Evolutionary conservation across 164 flowering plant species (phyloP), one percentile per base, ranked within the genome.

Genomic region (Nelumbo lutea): DNA sequence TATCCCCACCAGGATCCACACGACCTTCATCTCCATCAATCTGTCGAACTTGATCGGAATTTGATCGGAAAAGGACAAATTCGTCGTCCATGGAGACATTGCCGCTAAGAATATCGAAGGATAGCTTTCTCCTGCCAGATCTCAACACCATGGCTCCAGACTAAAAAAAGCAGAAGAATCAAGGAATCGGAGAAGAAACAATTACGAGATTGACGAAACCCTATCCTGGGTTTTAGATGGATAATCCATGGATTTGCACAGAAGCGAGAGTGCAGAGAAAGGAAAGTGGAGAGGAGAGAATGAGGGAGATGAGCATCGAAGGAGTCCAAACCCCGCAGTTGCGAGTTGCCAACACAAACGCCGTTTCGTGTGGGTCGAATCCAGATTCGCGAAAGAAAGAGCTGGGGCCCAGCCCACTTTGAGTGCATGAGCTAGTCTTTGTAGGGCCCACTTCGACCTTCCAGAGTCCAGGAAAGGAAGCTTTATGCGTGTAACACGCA

Each of bases 91-190:
- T 9, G 4, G 62, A 55, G 64, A 8, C 43, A 69, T 56, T 74
- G 58, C 43, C 39, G 75, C 73, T 68, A 27, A 89, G 84, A 66
- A 85, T 72, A 63, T 85, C 89, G 79, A 87, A 89, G 2, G 96
- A 89, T 13, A 87, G 79, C 63, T 84, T 84, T 56, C 86, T 70
- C 9, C 79, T 82, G 27, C 76, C 63, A 43, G 84, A 79, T 84
- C 81, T 75, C 81, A 78, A 73, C 48, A 73, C 85, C 93, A 85
- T 83, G 56, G 64, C 15, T 13, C 45, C 10, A 42, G 48, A 61
- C 41, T 40, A 42, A 61, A 13, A n/a, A 64, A 43, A 7, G 46
- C 41, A 71, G 51, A 13, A 46, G 14, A 11, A 1, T 11, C 42
- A 4, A 39, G 9, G 50, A 46, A 43, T 62, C 41, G 44, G 10